Evolutionary conservation across 495 filamentous ascomycete species (phyloP).

Genomic region (Clavariopsis aquatica): DNA sequence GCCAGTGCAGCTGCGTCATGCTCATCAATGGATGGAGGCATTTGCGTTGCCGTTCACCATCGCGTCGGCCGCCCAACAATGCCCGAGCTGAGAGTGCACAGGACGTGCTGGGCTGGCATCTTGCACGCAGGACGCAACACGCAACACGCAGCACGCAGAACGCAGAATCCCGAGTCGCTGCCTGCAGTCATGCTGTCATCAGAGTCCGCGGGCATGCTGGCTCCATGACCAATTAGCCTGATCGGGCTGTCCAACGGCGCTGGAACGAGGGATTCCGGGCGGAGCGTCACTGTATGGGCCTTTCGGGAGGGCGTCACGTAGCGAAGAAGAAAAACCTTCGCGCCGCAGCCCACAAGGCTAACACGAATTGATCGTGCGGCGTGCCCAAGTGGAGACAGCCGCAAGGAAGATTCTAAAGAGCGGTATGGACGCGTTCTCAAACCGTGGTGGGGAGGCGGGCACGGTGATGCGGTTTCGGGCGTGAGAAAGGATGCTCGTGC

Average conservation of each 20-base stretch:
- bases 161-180: conserved; percentile 21
- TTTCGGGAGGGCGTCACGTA: conserved; percentile 12
- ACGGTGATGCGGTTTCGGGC: conserved; percentile 15
- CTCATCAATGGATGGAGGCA: too few species aligned
- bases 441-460: conserved; percentile 10
- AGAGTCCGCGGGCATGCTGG: neutral
- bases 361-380: neutral
- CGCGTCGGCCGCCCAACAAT: neutral
- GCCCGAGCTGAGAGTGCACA: neutral
- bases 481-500: neutral
- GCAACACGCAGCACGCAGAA: conserved; percentile 36
- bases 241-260: conserved; percentile 8
- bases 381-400: neutral
- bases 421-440: conserved; percentile 33
- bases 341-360: conserved; percentile 25
- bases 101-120: conserved; percentile 33
- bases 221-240: conserved; percentile 21
- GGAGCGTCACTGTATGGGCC: neutral
- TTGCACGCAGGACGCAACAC: conserved; percentile 35
- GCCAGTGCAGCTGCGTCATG: too few species aligned
- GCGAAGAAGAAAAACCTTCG: conserved; percentile 22
- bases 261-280: neutral
- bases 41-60: neutral
- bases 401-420: conserved; percentile 3
- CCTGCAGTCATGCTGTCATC: conserved; percentile 1